Conservation (phyloP, 345 rosid genomes). For the Salix brachista region DNA sequence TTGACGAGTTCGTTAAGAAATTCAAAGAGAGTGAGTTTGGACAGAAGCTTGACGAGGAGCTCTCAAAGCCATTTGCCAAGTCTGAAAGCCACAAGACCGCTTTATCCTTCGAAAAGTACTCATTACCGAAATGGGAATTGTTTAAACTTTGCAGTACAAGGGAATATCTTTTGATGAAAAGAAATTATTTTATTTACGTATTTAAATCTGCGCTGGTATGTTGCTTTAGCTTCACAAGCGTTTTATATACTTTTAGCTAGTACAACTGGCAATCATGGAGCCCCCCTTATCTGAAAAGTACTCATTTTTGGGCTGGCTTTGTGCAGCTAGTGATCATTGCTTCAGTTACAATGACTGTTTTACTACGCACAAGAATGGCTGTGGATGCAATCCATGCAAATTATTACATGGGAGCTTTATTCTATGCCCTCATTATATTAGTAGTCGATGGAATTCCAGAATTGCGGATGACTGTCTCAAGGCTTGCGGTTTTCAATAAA, state of each 20-base stretch:
- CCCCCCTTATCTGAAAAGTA: neutral
- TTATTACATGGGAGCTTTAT: slow-evolving; percentile 47
- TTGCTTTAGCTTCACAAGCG: neutral
- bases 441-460: slow-evolving; percentile 52
- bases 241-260: neutral
- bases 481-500: slow-evolving; percentile 57
- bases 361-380: slow-evolving; percentile 42
- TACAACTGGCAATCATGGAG: neutral
- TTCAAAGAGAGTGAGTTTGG: slow-evolving; percentile 37
- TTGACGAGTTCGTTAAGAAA: slow-evolving; percentile 33
- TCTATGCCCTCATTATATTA: slow-evolving; percentile 41
- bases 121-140: slow-evolving; percentile 49
- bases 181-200: slow-evolving; percentile 50
- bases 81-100: slow-evolving; percentile 37
- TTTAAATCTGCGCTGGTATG: slow-evolving; percentile 53
- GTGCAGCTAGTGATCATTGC: slow-evolving; percentile 49
- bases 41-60: slow-evolving; percentile 29
- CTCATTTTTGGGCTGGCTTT: neutral
- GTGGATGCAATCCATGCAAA: slow-evolving; percentile 45
- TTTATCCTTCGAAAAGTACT: slow-evolving; percentile 35
- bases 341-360: slow-evolving; percentile 53
- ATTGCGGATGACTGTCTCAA: slow-evolving; percentile 38
- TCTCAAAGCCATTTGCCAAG: slow-evolving; percentile 36
- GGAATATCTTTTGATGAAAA: slow-evolving; percentile 59
- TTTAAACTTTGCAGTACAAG: slow-evolving; percentile 56